phyloP scores from a whole-genome alignment of 352 stramenopile species.

The Pythium myriotylum region DNA sequence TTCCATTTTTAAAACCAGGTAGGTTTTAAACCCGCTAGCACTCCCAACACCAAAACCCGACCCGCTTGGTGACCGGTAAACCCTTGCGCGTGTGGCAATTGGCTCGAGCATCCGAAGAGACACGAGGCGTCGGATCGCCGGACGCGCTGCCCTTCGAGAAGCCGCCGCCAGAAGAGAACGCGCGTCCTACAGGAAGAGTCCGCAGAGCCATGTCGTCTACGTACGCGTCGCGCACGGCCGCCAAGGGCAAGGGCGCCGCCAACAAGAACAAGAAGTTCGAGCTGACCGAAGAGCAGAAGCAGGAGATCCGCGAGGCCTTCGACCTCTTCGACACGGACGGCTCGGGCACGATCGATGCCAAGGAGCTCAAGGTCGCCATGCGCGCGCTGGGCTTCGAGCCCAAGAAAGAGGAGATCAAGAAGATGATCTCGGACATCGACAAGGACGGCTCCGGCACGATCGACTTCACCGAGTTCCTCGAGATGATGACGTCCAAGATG shows the following conservation, averaged over 20 bases:
- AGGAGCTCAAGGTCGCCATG: slow-evolving; percentile 97
- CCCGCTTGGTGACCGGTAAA: background rate
- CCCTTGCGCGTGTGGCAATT: background rate
- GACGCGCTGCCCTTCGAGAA: slow-evolving; percentile 12
- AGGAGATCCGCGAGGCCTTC: slow-evolving; percentile 96
- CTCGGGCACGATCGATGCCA: slow-evolving; percentile 93
- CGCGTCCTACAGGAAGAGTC: slow-evolving; percentile 10
- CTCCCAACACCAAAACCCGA: too few species aligned
- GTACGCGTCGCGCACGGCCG: slow-evolving; percentile 60
- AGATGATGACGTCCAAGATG: slow-evolving; percentile 98
- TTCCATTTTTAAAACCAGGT: slow-evolving; percentile 29
- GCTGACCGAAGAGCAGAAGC: slow-evolving; percentile 95
- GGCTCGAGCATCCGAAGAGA: slow-evolving; percentile 23
- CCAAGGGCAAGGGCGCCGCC: slow-evolving; percentile 68
- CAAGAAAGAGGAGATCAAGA: slow-evolving; percentile 98
- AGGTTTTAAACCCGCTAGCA: too few species aligned
- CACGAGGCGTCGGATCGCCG: slow-evolving; percentile 17
- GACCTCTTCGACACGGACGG: slow-evolving; percentile 98
- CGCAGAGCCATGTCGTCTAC: slow-evolving; percentile 59
- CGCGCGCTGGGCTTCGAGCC: slow-evolving; percentile 95
- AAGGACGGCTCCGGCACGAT: slow-evolving; percentile 94
- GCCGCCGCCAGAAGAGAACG: background rate
- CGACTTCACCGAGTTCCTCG: slow-evolving; percentile 97
- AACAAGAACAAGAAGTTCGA: slow-evolving; percentile 86
- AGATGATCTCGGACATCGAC: slow-evolving; percentile 97